A percentile compares a stretch with the other conserved stretches of the same genome.
phyloP scores from a whole-genome alignment of 768 basidiomycete species.

The Sarcomyxa edulis region DNA sequence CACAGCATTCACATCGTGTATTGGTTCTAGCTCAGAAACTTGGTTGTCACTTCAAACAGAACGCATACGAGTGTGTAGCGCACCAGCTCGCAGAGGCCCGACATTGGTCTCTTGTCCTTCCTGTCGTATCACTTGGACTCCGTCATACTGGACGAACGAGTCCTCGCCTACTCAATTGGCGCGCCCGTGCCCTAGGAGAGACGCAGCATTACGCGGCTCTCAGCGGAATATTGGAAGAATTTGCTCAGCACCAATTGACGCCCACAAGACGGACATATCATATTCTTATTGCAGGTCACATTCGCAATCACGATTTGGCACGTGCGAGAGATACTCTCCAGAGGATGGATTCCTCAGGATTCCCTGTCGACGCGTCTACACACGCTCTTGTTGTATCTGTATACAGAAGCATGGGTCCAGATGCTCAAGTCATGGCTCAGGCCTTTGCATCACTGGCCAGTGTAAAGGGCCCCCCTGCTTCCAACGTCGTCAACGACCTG shows the following conservation, averaged over 20 bases:
- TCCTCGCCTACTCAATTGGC: conserved; percentile 65
- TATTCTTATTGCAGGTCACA: conserved; percentile 57
- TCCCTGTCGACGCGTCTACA: conserved; percentile 49
- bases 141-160: conserved; percentile 45
- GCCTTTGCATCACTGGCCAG: conserved; percentile 42
- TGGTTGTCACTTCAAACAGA: conserved; percentile 45
- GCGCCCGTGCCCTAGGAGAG: conserved; percentile 55
- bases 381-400: conserved; percentile 53
- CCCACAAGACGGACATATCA: conserved; percentile 67
- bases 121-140: conserved; percentile 42
- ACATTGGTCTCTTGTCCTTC: conserved; percentile 47
- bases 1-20: conserved; percentile 36
- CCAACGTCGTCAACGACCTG: conserved; percentile 65
- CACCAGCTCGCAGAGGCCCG: conserved; percentile 39
- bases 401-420: conserved; percentile 57
- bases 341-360: conserved; percentile 52
- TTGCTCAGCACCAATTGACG: conserved; percentile 33
- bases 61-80: conserved; percentile 54
- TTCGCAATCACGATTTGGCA: conserved; percentile 62
- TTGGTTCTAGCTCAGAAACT: conserved; percentile 43
- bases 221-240: conserved; percentile 43
- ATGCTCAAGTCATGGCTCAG: conserved; percentile 45
- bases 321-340: conserved; percentile 49
- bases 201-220: conserved; percentile 42
- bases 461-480: conserved; percentile 34